Conservation (phyloP, 148 eudicot species). For the Gaultheria prostrata region DNA sequence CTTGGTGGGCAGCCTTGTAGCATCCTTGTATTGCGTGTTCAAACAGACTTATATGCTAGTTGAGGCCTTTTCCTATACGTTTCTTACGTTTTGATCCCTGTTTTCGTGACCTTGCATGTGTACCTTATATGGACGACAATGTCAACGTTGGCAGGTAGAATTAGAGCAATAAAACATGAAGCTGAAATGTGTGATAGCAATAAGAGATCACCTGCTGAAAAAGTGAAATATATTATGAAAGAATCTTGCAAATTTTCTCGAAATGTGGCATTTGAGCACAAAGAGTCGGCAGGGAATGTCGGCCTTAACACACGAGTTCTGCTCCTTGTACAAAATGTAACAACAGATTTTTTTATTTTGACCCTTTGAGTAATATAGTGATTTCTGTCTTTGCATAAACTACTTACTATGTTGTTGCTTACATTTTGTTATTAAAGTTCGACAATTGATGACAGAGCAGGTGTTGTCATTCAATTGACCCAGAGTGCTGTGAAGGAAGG, state of each 20-base stretch:
- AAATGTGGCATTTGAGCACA: too few relatives aligned
- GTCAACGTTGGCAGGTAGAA: not conserved
- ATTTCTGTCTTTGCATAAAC: not conserved
- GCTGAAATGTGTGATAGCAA: not conserved
- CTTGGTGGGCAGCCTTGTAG: not conserved
- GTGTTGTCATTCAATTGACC: not conserved
- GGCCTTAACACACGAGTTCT: too few relatives aligned
- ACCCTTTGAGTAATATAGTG: not conserved
- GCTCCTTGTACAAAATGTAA: not conserved
- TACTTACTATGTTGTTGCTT: not conserved
- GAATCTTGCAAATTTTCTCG: not conserved
- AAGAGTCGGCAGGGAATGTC: too few relatives aligned
- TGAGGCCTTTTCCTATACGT: not conserved
- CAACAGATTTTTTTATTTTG: not conserved
- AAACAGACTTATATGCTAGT: not conserved
- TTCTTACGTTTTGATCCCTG: not conserved
- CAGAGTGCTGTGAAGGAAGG: not conserved
- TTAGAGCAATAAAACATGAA: not conserved
- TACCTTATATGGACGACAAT: not conserved
- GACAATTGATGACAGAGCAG: not conserved
- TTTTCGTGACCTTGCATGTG: slow-evolving; percentile 2
- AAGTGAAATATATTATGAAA: not conserved
- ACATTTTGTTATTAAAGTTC: not conserved
- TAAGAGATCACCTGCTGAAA: not conserved
- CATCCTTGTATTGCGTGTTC: not conserved